Base-by-base conservation (phyloP, 345 rosid species). In the Trapa incisa region DNA sequence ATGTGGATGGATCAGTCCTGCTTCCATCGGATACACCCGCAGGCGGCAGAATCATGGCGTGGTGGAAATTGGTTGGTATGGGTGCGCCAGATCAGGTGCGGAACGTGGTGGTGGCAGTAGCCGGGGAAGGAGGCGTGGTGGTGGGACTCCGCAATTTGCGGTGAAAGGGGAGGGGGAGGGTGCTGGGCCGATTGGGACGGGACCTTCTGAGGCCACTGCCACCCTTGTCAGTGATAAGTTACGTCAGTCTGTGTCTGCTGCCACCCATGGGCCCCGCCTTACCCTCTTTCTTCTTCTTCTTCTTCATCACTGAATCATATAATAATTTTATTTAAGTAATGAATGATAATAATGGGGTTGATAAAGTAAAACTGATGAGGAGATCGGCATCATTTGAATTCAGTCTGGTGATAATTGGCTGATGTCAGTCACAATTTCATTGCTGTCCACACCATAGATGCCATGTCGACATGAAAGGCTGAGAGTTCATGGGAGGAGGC, bases 81-180 rank as follows among this genome's bases (percentile, higher is more conserved):
- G 54, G 8, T 13, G 1, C 17, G 1, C 54, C 54, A 50, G 17
- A 2, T 50, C 54, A 50, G 54, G 2, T 0, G 13, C 3, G 29
- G 32, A 64, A 0, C 48, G 48, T 41, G 67, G 47, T 8, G 47
- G 63, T 64, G 1, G 15, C 1, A 4, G 52, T 8, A 6, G 16
- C 35, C 66, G 29, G 29, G 29, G 29, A 22, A 22, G 29, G 29
- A 22, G 29, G 29, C 29, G 29, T 22, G 29, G 29, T 22, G 80
- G 67, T 80, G 70, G 83, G 75, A 76, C 76, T 82, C 82, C 82
- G 82, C 74, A 75, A 80, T 82, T 82, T 71, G 66, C 84, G 82
- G 86, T 76, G 74, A 72, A 68, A 75, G 77, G 70, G 70, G 75
- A 76, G 72, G 70, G 72, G 16, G 11, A 6, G 36, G 53, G 53